Percentiles rank a stretch among this genome's conserved stretches.
Conservation (phyloP, 1,139 yeast genomes). For the Geotrichum aggregatum region DNA sequence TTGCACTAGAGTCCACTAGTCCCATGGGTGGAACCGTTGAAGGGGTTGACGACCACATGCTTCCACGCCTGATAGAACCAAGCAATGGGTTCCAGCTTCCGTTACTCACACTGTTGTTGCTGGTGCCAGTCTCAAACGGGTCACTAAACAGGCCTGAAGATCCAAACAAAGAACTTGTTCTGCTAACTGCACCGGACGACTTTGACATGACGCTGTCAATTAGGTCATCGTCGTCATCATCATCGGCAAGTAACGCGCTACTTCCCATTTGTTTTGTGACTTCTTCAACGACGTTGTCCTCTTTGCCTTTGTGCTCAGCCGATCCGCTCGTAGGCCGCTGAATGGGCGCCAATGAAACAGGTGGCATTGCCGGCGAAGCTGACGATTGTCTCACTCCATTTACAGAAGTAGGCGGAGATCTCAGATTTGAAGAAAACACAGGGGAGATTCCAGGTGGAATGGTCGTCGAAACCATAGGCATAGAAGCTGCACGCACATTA, state of each 20-base stretch:
- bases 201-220: constrained; percentile 5
- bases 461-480: background rate
- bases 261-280: constrained; percentile 29
- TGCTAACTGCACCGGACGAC: constrained; percentile 3
- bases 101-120: background rate
- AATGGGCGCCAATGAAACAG: constrained; percentile 19
- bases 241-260: constrained; percentile 27
- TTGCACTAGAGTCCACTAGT: background rate
- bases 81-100: constrained; percentile 17
- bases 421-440: background rate
- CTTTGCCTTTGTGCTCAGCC: constrained; percentile 8
- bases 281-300: constrained; percentile 26
- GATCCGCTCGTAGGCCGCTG: constrained; percentile 23
- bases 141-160: background rate
- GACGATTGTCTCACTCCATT: constrained; percentile 8
- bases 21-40: background rate
- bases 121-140: constrained; percentile 10
- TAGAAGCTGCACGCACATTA: background rate
- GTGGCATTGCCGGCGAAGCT: constrained; percentile 6
- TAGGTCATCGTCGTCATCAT: constrained; percentile 23
- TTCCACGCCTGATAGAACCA: constrained; percentile 18
- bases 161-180: constrained; percentile 13
- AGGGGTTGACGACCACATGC: constrained; percentile 20
- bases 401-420: constrained; percentile 12
- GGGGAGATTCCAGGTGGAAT: constrained; percentile 1